A percentile compares a stretch with the other conserved stretches of the same genome.
These are phyloP conservation scores for Manihot esculenta DNA, from an alignment of 441 rosid species.

Conservation along the genomic window DNA sequence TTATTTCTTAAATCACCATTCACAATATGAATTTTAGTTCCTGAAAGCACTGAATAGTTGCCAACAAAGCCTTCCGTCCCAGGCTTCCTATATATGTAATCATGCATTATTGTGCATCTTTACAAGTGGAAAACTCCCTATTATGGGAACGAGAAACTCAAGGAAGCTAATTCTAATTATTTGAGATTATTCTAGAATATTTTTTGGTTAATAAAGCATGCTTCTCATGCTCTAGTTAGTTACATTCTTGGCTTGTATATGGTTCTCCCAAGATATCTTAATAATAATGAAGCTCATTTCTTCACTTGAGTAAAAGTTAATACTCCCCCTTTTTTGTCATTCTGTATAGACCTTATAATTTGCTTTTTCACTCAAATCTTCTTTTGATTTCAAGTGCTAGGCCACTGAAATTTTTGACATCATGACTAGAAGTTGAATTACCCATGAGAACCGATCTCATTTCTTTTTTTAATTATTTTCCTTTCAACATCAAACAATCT, in stretches of 20 bases:
- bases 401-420: neutral
- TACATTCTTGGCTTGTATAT: too few relatives aligned
- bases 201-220: too few relatives aligned
- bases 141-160: too few relatives aligned
- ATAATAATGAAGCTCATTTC: too few relatives aligned
- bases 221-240: too few relatives aligned
- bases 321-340: neutral
- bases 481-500: too few relatives aligned
- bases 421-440: neutral
- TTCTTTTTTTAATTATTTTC: too few relatives aligned
- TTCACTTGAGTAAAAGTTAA: too few relatives aligned
- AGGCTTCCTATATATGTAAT: neutral
- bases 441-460: neutral
- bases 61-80: neutral
- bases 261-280: too few relatives aligned
- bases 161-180: too few relatives aligned
- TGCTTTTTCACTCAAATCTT: neutral
- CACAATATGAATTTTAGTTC: neutral
- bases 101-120: neutral
- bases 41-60: neutral
- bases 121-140: neutral
- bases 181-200: too few relatives aligned
- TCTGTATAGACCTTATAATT: neutral
- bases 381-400: neutral
- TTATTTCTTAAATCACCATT: too few relatives aligned